Evolutionary conservation across 2,329 filamentous ascomycete genomes (phyloP), one percentile per base, ranked within the genome.

Genomic region (Xylariaceae sp.): DNA sequence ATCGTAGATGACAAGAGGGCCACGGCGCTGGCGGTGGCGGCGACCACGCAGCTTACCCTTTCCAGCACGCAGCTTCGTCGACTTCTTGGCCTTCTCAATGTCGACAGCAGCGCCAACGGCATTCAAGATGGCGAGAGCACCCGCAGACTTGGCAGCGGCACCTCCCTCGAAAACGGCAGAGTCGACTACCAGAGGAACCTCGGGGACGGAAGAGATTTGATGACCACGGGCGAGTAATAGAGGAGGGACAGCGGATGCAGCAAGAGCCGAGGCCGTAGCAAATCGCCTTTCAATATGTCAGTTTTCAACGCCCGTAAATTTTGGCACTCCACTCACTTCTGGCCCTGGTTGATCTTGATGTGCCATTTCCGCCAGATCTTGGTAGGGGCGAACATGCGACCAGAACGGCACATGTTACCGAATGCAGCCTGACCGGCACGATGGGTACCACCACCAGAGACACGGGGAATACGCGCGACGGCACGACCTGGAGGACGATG

Each of bases 311-410:
- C 55, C 50, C 32, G 6, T 40, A 23, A 26, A 19, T 29, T 0
- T 14, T 37, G 44, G 20, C 19, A 37, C 52, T 48, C 20, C 26
- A 78, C 86, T 80, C 77, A 92, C 91, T 95, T 96, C 88, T 99
- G 95, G 80, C 90, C 90, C 81, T 96, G 87, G 87, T 96, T 96
- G 88, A 99, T 87, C 92, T 98, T 98, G 86, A 97, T 87, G 87
- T 99, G 95, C 96, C 95, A 99, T 86, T 96, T 97, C 80, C 95
- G 88, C 96, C 95, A 99, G 84, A 96, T 90, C 89, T 99, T 99
- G 82, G 95, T 99, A 70, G 95, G 95, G 71, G 95, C 95, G 84
- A 99, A 99, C 95, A 99, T 99, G 84, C 95, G 95, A 85, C 96
- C 95, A 77, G 93, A 96, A 80, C 95, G 93, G 85, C 95, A 99